Percentiles rank a stretch among this genome's conserved stretches.
These are phyloP conservation scores for Pelargonium australe DNA, from an alignment of 441 rosid genomes.

Conservation along the genomic window DNA sequence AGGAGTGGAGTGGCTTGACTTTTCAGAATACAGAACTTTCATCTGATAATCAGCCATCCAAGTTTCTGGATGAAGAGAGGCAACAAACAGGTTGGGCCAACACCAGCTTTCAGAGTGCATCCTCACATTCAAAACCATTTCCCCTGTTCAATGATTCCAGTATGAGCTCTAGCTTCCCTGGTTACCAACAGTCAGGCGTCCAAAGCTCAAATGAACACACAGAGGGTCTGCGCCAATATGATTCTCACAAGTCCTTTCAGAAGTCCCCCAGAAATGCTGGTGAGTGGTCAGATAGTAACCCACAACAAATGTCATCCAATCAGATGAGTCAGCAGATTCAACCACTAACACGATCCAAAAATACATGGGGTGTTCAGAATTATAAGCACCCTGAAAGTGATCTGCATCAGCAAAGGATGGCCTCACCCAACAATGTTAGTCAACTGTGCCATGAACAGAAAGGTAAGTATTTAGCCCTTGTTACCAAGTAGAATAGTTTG, in stretches of 20 bases:
- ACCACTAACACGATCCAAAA: slow-evolving; percentile 25
- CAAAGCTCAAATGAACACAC: slow-evolving; percentile 30
- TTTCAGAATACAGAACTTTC: slow-evolving; percentile 45
- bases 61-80: slow-evolving; percentile 36
- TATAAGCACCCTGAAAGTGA: slow-evolving; percentile 21
- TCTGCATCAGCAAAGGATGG: slow-evolving; percentile 13
- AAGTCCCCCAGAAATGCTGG: slow-evolving; percentile 30
- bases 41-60: slow-evolving; percentile 38
- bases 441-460: slow-evolving; percentile 11
- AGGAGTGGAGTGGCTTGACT: slow-evolving; percentile 58
- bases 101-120: slow-evolving; percentile 34
- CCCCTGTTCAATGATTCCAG: slow-evolving; percentile 22
- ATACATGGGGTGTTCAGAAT: slow-evolving; percentile 32
- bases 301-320: slow-evolving; percentile 30
- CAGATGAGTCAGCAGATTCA: slow-evolving; percentile 31
- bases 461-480: slow-evolving; percentile 16
- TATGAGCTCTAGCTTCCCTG: slow-evolving; percentile 38
- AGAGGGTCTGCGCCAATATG: slow-evolving; percentile 29
- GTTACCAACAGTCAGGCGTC: slow-evolving; percentile 36
- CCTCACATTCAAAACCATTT: slow-evolving; percentile 30
- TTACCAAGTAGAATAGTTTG: slow-evolving; percentile 3
- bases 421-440: slow-evolving; percentile 15
- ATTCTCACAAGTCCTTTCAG: slow-evolving; percentile 32
- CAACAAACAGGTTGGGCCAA: slow-evolving; percentile 38
- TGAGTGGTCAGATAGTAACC: slow-evolving; percentile 37